Evolutionary conservation across 75 land plant genomes (phyloP).

Genomic region (Adiantum capillusveneris): DNA sequence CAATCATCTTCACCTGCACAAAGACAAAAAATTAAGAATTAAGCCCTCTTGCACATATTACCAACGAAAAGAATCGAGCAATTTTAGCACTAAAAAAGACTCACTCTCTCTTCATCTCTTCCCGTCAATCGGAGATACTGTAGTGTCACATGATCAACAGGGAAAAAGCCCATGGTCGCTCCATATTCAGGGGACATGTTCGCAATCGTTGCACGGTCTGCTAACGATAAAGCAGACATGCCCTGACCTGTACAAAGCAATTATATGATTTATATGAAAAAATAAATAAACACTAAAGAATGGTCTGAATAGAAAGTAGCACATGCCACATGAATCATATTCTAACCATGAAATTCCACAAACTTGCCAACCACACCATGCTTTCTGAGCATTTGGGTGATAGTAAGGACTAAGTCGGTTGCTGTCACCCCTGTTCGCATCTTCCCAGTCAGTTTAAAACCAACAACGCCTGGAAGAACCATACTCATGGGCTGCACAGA

Average conservation of each 20-base stretch:
- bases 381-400: conserved; percentile 74
- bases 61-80: no score
- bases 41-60: not conserved
- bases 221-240: conserved; percentile 59
- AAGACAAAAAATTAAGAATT: not conserved
- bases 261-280: not conserved
- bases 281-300: no score
- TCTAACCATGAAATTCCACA: conserved; percentile 91
- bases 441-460: conserved; percentile 76
- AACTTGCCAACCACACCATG: conserved; percentile 87
- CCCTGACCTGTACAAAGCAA: conserved; percentile 47
- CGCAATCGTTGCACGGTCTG: conserved; percentile 83
- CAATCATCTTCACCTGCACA: conserved; percentile 70
- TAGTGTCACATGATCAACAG: conserved; percentile 76
- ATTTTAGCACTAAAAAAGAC: not conserved
- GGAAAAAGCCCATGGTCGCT: conserved; percentile 91
- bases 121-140: conserved; percentile 67
- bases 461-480: conserved; percentile 83
- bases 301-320: no score
- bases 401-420: conserved; percentile 77
- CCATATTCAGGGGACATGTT: conserved; percentile 96
- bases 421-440: conserved; percentile 73
- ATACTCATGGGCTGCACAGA: conserved; percentile 71
- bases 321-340: no score
- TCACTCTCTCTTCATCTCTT: conserved; percentile 52